Evolutionary conservation across 129 eudicot species (phyloP).

Genomic region (Kitagawia praeruptora): DNA sequence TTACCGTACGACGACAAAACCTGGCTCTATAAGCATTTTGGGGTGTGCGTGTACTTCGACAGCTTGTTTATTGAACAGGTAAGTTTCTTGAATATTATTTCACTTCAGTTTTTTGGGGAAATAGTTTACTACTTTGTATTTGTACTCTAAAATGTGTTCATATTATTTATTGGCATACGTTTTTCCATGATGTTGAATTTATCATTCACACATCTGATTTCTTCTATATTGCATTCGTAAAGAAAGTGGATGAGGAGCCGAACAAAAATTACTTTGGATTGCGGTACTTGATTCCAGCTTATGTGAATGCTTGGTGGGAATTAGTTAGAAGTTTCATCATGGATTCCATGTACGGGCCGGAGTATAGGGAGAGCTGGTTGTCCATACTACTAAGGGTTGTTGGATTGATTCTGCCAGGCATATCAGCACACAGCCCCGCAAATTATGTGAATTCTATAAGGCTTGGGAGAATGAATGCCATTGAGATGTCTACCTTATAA

Average conservation of each 20-base stretch:
- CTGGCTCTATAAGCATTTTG: slow-evolving; percentile 95
- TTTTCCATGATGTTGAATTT: neutral
- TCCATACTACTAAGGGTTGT: slow-evolving; percentile 43
- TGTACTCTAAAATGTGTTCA: too few relatives aligned
- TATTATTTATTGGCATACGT: neutral
- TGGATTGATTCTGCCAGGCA: slow-evolving; percentile 72
- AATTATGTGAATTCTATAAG: slow-evolving; percentile 76
- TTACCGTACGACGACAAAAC: slow-evolving; percentile 77
- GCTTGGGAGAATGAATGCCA: slow-evolving; percentile 37
- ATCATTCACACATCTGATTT: neutral
- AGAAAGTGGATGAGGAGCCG: slow-evolving; percentile 83
- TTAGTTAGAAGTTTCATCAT: slow-evolving; percentile 53
- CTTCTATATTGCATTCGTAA: slow-evolving; percentile 10
- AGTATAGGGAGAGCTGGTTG: slow-evolving; percentile 68
- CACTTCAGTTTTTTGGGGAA: neutral
- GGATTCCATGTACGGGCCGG: slow-evolving; percentile 46
- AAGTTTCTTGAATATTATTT: slow-evolving; percentile 14
- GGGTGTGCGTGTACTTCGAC: slow-evolving; percentile 71
- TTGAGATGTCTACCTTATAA: slow-evolving; percentile 21
- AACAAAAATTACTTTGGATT: slow-evolving; percentile 61
- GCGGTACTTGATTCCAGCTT: slow-evolving; percentile 51
- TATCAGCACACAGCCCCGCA: slow-evolving; percentile 76
- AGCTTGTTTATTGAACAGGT: slow-evolving; percentile 56
- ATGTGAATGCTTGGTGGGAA: slow-evolving; percentile 85
- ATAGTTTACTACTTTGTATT: too few relatives aligned